phyloP scores from a whole-genome alignment of 805 yeast species.

The Cyberlindnera nakhonratchasimensis region DNA sequence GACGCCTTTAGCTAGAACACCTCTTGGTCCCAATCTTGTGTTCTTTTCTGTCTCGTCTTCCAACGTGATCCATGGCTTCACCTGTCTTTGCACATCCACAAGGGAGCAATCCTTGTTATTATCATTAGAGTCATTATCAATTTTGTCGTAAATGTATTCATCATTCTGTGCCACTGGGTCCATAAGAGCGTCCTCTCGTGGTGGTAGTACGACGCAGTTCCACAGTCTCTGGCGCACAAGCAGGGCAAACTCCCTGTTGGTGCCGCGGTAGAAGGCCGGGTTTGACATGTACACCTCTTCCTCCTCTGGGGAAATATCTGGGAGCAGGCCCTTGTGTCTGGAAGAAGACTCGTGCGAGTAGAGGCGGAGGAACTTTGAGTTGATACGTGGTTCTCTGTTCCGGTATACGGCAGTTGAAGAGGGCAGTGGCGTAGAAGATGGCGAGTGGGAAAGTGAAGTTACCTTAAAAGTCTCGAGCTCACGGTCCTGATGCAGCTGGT shows the following conservation, averaged over 20 bases:
- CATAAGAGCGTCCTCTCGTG: conserved; percentile 39
- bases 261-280: conserved; percentile 10
- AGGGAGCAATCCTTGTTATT: conserved; percentile 10
- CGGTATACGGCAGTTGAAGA: conserved; percentile 15
- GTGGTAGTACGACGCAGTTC: conserved; percentile 50
- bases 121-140: conserved; percentile 2
- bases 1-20: conserved; percentile 17
- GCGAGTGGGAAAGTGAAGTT: conserved; percentile 16
- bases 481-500: conserved; percentile 7
- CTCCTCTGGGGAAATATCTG: conserved; percentile 33
- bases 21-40: conserved; percentile 20
- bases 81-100: conserved; percentile 23
- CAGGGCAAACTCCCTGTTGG: conserved; percentile 37
- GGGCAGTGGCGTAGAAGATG: conserved; percentile 3
- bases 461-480: conserved; percentile 29
- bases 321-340: conserved; percentile 32
- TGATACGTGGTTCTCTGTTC: conserved; percentile 47
- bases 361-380: conserved; percentile 44
- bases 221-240: conserved; percentile 49
- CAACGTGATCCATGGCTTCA: conserved; percentile 30
- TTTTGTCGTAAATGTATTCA: conserved; percentile 24
- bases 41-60: conserved; percentile 20
- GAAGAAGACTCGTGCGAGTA: conserved; percentile 49
- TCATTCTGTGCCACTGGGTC: conserved; percentile 23
- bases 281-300: conserved; percentile 24